Evolutionary conservation across 2,329 filamentous ascomycete species (phyloP).

Genomic region (Berkeleyomyces basicola): DNA sequence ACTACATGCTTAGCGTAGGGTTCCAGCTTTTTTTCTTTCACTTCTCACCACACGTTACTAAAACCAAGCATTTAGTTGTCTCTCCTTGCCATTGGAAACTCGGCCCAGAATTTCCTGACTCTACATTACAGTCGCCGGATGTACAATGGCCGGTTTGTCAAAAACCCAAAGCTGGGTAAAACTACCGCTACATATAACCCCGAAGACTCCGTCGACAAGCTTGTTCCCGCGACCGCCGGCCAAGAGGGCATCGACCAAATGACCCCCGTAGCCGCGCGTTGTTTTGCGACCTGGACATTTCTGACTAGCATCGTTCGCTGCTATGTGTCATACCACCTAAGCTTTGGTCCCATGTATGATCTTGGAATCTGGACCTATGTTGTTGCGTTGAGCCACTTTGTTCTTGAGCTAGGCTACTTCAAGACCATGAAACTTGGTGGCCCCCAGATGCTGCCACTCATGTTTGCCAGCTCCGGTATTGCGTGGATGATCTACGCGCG

Average conservation of each 20-base stretch:
- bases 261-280: slow-evolving; percentile 58
- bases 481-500: slow-evolving; percentile 53
- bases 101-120: slow-evolving; percentile 65
- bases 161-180: slow-evolving; percentile 29
- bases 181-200: slow-evolving; percentile 28
- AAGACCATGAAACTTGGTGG: slow-evolving; percentile 51
- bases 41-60: background rate
- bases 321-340: slow-evolving; percentile 72
- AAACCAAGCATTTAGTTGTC: slow-evolving; percentile 45
- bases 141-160: slow-evolving; percentile 52
- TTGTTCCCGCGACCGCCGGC: slow-evolving; percentile 30
- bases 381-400: slow-evolving; percentile 62
- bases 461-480: slow-evolving; percentile 32
- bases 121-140: slow-evolving; percentile 71
- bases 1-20: slow-evolving; percentile 41
- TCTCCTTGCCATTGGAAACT: slow-evolving; percentile 68
- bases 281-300: slow-evolving; percentile 80
- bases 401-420: slow-evolving; percentile 65
- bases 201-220: slow-evolving; percentile 36
- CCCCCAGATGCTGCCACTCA: slow-evolving; percentile 39
- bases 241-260: slow-evolving; percentile 39
- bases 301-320: slow-evolving; percentile 60
- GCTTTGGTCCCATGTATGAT: slow-evolving; percentile 57
- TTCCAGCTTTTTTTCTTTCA: background rate
- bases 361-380: slow-evolving; percentile 69